Base-by-base conservation (phyloP, 208 protist species). In the Trichomonas vaginalis region DNA sequence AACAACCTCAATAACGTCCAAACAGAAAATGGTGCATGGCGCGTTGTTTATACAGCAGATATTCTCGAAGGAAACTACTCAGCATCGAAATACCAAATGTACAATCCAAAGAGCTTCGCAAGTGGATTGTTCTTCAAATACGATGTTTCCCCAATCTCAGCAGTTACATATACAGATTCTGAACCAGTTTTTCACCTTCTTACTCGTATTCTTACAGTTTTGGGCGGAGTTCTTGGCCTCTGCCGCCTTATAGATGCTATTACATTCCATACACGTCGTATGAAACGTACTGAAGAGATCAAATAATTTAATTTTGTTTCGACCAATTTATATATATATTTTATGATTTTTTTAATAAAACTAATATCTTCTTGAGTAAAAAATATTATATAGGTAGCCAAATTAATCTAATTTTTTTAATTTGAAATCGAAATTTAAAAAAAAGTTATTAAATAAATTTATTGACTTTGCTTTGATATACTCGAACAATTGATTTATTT, bases 11-110 rank as follows among this genome's bases (percentile, higher is more conserved):
- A 23, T 10, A 51, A 51, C 27, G 15, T 92, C n/a, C 86, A 92
- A 51, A 92, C 15, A 35, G 3, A 92, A 45, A 1, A 14, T 37
- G n/a, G 46, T n/a, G 40, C 86, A 39, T 92, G 86, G 86, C 86
- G 86, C 39, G 86, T 51, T 48, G 86, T 92, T 92, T 92, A 92
- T 51, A 92, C 86, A 51, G 40, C 45, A 49, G 86, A 92, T 51
- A 92, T 92, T 39, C 32, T 51, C n/a, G 45, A 92, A 48, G 45
- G 45, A 1, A 92, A 92, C 15, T 92, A 51, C 51, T 51, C 45
- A 9, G 86, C 86, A 39, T 92, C 86, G 0, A 35, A 45, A 21
- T 92, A 51, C 45, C 14, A 14, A 8, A 39, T 92, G 45, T 92
- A 92, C n/a, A 39, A 92, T 92, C 45, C 40, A 21, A 9, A 17